Evolutionary conservation across 2,329 filamentous ascomycete species (phyloP).

Genomic region (Emergomyces pasteurianus): DNA sequence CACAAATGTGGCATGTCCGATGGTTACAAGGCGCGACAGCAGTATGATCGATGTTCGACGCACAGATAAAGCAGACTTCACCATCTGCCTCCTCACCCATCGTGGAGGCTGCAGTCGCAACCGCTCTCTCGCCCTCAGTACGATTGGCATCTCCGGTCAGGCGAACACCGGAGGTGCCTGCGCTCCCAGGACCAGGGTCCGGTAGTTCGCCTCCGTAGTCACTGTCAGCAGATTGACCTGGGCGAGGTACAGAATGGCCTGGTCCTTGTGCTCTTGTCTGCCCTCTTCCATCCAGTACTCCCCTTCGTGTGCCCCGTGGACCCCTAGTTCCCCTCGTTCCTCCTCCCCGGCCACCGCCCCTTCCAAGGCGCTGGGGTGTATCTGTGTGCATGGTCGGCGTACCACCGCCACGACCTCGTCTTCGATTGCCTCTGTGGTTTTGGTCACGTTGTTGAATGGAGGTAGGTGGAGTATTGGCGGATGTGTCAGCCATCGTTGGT

Average conservation of each 20-base stretch:
- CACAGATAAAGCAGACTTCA: constrained; percentile 96
- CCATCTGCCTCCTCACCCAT: constrained; percentile 44
- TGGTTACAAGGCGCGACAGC: constrained; percentile 92
- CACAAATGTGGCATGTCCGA: constrained; percentile 91
- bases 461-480: constrained; percentile 6
- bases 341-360: constrained; percentile 5
- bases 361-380: constrained; percentile 10
- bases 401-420: constrained; percentile 31
- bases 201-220: constrained; percentile 30
- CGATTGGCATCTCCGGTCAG: constrained; percentile 36
- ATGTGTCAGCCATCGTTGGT: constrained; percentile 8
- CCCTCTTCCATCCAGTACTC: constrained; percentile 1
- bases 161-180: constrained; percentile 35
- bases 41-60: constrained; percentile 75
- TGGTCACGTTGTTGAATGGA: constrained; percentile 18
- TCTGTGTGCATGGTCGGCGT: constrained; percentile 20
- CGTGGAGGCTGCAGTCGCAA: constrained; percentile 3
- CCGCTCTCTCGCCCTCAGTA: constrained; percentile 20
- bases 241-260: neutral
- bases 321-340: constrained; percentile 5
- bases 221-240: constrained; percentile 15
- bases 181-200: constrained; percentile 22
- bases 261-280: constrained; percentile 10
- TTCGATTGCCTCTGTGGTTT: constrained; percentile 31
- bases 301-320: constrained; percentile 1